Conservation (phyloP, 2,329 filamentous ascomycete genomes). For the Dothiorella sarmentorum region DNA sequence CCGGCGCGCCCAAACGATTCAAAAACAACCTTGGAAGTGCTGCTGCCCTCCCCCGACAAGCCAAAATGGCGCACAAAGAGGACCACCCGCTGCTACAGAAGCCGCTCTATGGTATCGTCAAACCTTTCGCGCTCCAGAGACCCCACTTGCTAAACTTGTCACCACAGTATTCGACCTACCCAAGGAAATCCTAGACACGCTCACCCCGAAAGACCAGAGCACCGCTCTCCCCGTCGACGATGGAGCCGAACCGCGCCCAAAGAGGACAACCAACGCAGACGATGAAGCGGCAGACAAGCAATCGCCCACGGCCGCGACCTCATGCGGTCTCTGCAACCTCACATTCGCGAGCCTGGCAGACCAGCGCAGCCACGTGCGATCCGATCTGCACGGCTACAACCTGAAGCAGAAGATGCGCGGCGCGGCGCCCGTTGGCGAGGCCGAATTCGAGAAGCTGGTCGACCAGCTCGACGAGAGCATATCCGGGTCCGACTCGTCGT, state of each 20-base stretch:
- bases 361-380: constrained; percentile 80
- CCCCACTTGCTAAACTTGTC: constrained; percentile 16
- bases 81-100: constrained; percentile 31
- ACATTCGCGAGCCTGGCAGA: constrained; percentile 71
- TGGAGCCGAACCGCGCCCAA: neutral
- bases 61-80: constrained; percentile 20
- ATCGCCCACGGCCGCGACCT: constrained; percentile 57
- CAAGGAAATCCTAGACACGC: constrained; percentile 64
- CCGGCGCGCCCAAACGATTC: neutral
- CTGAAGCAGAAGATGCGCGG: constrained; percentile 85
- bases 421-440: constrained; percentile 66
- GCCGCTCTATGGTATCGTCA: constrained; percentile 36
- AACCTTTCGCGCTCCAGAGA: neutral
- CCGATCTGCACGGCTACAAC: constrained; percentile 92
- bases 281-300: constrained; percentile 34
- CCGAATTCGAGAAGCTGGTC: constrained; percentile 81
- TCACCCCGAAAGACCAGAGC: constrained; percentile 54
- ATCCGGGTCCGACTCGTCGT: constrained; percentile 76
- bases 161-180: constrained; percentile 76
- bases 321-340: constrained; percentile 77
- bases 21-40: neutral
- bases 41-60: neutral
- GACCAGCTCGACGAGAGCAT: constrained; percentile 86
- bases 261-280: constrained; percentile 23
- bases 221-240: constrained; percentile 20